Evolutionary conservation across 345 rosid genomes (phyloP).

Genomic region (Aegle marmelos): DNA sequence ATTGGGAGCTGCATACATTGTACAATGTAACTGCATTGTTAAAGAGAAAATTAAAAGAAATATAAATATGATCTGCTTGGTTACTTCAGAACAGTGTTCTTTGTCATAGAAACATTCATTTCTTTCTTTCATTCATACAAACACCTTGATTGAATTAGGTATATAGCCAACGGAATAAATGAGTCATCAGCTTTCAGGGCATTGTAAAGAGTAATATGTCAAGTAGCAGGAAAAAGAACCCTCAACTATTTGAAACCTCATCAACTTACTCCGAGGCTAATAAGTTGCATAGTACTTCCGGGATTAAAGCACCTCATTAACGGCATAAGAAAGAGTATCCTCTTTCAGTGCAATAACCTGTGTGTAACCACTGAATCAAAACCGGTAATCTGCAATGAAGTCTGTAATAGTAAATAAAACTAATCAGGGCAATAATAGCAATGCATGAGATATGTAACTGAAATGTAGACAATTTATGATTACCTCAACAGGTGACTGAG

Average conservation of each 20-base stretch:
- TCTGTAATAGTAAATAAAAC: neutral
- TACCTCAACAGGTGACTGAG: neutral
- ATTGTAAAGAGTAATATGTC: no score
- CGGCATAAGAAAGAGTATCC: neutral
- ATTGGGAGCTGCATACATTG: constrained; percentile 2
- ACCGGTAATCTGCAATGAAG: neutral
- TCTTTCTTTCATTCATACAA: no score
- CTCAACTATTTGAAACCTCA: neutral
- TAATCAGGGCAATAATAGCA: neutral
- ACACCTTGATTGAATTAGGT: no score
- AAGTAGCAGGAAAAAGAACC: no score
- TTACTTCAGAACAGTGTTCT: neutral
- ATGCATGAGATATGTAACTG: neutral
- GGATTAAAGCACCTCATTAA: neutral
- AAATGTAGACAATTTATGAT: neutral
- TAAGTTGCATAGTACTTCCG: neutral
- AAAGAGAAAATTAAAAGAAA: neutral
- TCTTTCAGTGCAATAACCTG: neutral
- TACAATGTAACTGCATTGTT: neutral
- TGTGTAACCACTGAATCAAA: neutral
- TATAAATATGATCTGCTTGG: neutral
- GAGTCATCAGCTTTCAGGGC: neutral
- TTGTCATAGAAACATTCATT: neutral
- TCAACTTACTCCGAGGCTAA: neutral
- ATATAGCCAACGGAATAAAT: no score